Evolutionary conservation across 129 eudicot species (phyloP), one percentile per base, ranked within the genome.

Genomic region (Flaveria trinervia): DNA sequence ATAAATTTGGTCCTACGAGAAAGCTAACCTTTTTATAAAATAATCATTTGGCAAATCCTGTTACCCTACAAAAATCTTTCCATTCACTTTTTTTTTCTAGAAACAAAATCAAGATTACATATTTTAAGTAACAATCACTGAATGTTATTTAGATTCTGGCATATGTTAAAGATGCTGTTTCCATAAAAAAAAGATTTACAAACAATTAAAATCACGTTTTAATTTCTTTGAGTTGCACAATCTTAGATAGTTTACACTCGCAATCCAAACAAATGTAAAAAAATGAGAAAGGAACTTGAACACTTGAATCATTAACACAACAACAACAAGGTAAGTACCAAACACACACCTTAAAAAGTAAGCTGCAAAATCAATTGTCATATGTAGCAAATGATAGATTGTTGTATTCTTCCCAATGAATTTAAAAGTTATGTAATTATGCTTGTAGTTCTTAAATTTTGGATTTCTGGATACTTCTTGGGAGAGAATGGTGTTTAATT

Each of bases 401-500:
- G 12, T 79, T 81, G 76, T 77, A 78, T 5, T 85, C 89, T 61
- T 84, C 78, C 45, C 88, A 80, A 54, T 67, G 84, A 26, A 67
- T 74, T 74, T 84, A 85, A 62, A 90, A 90, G 51, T 70, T 76
- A 66, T 61, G 84, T 60, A 88, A 72, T 15, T 71, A 80, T 20
- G 75, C 78, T 26, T 90, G 92, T 30, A 85, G 79, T 65, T 84
- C 78, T 13, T 85, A 78, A 61, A 88, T 80, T 30, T 30, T 5
- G 5, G 36, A 30, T 30, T 30, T 39, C 83, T 81, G 4, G 90
- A 84, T 52, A 90, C 90, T 74, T 90, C 88, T 65, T 80, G 81
- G 0, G 92, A 85, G 43, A 90, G 88, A 77, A 90, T 75, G n/a
- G 54, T 69, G 25, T 82, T 88, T 73, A 90, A 52, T 75, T 78